Evolutionary conservation across 352 stramenopile genomes (phyloP), one percentile per base, ranked within the genome.

Genomic region (Sclerospora graminicola): DNA sequence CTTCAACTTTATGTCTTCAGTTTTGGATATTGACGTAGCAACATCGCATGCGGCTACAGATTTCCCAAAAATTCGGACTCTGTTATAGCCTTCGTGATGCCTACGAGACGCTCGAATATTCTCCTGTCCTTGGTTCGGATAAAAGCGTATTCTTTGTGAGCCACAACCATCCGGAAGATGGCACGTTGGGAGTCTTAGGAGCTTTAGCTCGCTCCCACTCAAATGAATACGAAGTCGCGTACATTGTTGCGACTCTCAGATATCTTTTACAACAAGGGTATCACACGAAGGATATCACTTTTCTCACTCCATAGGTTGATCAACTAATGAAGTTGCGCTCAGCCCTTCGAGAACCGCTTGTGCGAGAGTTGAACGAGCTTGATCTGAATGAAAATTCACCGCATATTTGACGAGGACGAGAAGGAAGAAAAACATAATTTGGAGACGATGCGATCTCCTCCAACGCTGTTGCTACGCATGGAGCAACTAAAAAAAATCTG

Each of bases 251-350:
- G 45, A 67, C 84, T 19, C 62, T 85, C n/a, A 57, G 48, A 20
- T 87, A 84, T 44, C 56, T 88, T 18, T 42, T 93, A 4, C 57
- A 83, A 8, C 81, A 93, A 48, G 77, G n/a, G 2, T 89, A 89
- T 40, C 45, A 64, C 13, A 52, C 50, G 5, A 57, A 51, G 8
- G 70, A 84, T 37, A 78, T 95, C 16, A 68, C 71, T 5, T 69
- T 93, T 8, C 49, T 95, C 15, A 93, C 83, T 16, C 81, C 83
- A 28, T 95, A 95, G 27, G 51, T 93, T 31, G 77, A 80, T 7
- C 83, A 95, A 51, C 52, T 93, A 2, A 51, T 84, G 18, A 61
- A 65, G 31, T 66, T 93, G 24, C 62, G 78, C 15, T 44, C 54
- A 11, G 42, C 59, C 1, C 56, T 92, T 13, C 45, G 53, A 36